Evolutionary conservation across 2,329 filamentous ascomycete genomes (phyloP), one percentile per base, ranked within the genome.

Genomic region (Cordyceps sp.): DNA sequence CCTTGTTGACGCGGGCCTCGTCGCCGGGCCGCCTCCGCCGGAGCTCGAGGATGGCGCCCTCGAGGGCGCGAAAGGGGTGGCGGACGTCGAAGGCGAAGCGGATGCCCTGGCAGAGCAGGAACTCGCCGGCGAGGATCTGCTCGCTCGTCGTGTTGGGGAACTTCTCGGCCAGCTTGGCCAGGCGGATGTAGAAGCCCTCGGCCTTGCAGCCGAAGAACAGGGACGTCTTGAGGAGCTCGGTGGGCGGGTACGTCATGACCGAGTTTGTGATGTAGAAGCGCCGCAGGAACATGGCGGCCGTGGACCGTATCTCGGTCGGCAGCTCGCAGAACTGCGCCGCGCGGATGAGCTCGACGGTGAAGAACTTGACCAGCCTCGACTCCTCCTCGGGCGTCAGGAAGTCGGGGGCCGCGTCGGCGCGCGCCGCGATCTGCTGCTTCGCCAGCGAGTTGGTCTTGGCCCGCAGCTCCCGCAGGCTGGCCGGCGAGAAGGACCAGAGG

Each of bases 211-310:
- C 85, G 40, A 98, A 81, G 62, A 92, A 96, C 33, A 98, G 69
- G 23, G 81, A 83, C 20, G 85, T 90, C 49, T 86, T 83, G 50
- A 93, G 75, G 42, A 96, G 80, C 39, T 84, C 77, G 39, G 82
- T 80, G 0, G 86, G 88, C 39, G 88, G 82, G 51, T 98, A 96
- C 20, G 86, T 93, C 82, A 96, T 93, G 47, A 86, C 73, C 26
- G 82, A 92, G 57, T 96, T 93, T 47, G 81, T 88, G 24, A 93
- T 69, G 60, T 96, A 98, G 66, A 98, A 96, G 36, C 90, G 80
- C 34, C 83, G 80, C 37, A 98, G 69, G 52, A 92, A 94, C 48
- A 92, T 75, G 38, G 88, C 80, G 4, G 84, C 83, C 6, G 86
- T 93, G 4, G 55, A 47, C 42, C 65, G 60, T 36, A 66, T 64